Evolutionary conservation across 306 rosid genomes (phyloP).

Genomic region (Hippophae rhamnoides): DNA sequence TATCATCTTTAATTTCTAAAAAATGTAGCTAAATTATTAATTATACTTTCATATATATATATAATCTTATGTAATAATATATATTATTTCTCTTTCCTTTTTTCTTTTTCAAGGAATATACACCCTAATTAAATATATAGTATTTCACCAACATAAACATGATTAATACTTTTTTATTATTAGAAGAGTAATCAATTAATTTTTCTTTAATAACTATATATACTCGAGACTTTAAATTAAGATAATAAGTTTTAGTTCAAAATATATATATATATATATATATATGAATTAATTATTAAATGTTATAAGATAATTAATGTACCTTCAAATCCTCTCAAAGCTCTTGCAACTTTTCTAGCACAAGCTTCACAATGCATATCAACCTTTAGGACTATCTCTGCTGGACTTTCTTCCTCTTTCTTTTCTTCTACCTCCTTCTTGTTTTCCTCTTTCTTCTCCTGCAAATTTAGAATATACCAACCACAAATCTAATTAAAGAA

Average conservation of each 20-base stretch:
- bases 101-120: no score
- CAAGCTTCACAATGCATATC: conserved; percentile 99
- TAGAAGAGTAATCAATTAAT: no score
- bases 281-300: conserved; percentile 1
- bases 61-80: no score
- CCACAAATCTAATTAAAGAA: neutral
- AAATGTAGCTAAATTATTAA: neutral
- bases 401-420: conserved; percentile 38
- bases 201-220: no score
- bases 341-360: conserved; percentile 78
- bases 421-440: conserved; percentile 21
- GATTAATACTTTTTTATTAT: no score
- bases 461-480: conserved; percentile 9
- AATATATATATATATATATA: neutral
- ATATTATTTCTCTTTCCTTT: no score
- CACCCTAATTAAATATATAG: no score
- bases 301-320: neutral
- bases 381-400: conserved; percentile 74
- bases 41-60: neutral
- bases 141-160: no score
- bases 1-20: neutral
- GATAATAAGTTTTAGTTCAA: neutral
- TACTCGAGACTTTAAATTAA: neutral
- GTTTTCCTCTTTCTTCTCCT: conserved; percentile 31
- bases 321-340: conserved; percentile 92